Base-by-base conservation (phyloP, 352 stramenopile species). In the Globisporangium cystogenes region DNA sequence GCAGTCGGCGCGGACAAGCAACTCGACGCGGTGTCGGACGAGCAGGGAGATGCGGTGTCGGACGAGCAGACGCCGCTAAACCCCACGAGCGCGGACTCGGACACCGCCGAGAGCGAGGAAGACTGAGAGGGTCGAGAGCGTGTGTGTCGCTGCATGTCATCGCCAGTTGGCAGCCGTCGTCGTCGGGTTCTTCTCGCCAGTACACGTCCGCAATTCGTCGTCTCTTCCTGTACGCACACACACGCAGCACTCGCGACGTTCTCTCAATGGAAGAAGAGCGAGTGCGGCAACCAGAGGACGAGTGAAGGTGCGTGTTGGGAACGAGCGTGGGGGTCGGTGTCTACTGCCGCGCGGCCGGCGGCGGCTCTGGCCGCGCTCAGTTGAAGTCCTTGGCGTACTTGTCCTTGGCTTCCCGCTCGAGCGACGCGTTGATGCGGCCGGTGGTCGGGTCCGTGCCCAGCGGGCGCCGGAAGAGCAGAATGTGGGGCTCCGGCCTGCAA, bases 381-480 rank as follows among this genome's bases (percentile, higher is more conserved):
- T 86, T 83, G 52, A 82, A 89, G 7, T 93, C 82, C 55, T 86
- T 64, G n/a, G 76, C 76, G 74, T 99, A 99, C 62, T 97, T 94
- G 51, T 99, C 94, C 65, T 97, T 97, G 35, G 96, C 96, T 70
- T 98, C 80, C 36, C 91, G 90, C 61, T 98, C 87, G 54, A 99
- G 82, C 54, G 90, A 76, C 3, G 89, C 67, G 72, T 99, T 95
- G 23, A 99, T 84, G 35, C 76, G 82, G 36, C 96, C 96, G 39
- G 92, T 98, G 11, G 96, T 89, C 26, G 95, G 95, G 81, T 99
- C 97, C 18, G 96, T 99, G 52, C 97, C 97, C 10, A 99, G 76
- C 16, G 96, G 95, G 54, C 97, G 86, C 81, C 96, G 87, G 71
- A 99, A 99, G 51, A 99, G 79, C 68, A 99, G 87, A 80, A 99